Evolutionary conservation across 2,329 filamentous ascomycete species (phyloP).

Genomic region (Uncinocarpus reesii): DNA sequence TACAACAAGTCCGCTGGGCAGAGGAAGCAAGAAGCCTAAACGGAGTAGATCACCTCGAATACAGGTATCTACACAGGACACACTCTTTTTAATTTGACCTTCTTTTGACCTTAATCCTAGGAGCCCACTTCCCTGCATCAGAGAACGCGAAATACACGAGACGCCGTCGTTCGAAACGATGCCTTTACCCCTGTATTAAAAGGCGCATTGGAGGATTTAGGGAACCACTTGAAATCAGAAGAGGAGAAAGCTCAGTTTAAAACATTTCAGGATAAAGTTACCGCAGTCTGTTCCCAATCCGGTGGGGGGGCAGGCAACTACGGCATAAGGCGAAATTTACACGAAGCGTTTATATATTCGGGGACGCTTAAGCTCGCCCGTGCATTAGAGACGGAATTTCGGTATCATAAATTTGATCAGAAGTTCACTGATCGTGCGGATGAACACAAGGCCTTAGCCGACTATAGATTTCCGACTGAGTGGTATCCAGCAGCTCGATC

Average conservation of each 20-base stretch:
- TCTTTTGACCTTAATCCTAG: not conserved
- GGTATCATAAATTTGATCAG: conserved; percentile 51
- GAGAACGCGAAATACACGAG: conserved; percentile 11
- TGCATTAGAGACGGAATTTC: conserved; percentile 60
- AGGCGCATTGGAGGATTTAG: conserved; percentile 23
- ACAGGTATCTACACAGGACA: no score
- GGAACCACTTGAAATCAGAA: conserved; percentile 15
- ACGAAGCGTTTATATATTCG: conserved; percentile 9
- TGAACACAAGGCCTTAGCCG: conserved; percentile 58
- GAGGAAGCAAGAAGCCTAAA: conserved; percentile 17
- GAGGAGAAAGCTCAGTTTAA: conserved; percentile 21
- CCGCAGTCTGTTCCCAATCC: not conserved
- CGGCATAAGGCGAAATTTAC: conserved; percentile 7
- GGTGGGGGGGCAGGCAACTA: not conserved
- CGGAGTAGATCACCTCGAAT: conserved; percentile 12
- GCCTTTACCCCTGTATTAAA: conserved; percentile 17
- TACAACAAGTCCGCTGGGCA: conserved; percentile 24
- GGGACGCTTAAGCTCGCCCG: conserved; percentile 44
- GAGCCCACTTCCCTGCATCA: not conserved
- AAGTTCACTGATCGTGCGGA: conserved; percentile 49
- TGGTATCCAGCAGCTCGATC: conserved; percentile 81
- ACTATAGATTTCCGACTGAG: conserved; percentile 78
- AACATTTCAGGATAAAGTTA: conserved; percentile 20
- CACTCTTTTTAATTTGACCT: no score
- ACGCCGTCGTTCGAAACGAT: conserved; percentile 5